A percentile compares a stretch with the other conserved stretches of the same genome.
These are phyloP conservation scores for Kluyveromyces siamensis DNA, from an alignment of 805 yeast species.

Conservation along the genomic window DNA sequence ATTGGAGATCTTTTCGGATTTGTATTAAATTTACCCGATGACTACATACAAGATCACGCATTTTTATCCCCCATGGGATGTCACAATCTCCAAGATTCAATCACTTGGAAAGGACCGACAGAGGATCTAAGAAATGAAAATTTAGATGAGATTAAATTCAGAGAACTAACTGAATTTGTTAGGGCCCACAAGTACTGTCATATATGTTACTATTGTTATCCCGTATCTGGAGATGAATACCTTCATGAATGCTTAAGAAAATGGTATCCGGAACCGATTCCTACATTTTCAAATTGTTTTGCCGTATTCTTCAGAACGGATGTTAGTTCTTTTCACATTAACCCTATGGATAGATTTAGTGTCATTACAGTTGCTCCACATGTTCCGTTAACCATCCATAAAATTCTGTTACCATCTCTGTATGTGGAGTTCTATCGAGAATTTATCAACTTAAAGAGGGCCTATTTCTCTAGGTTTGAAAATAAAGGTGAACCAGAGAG, in stretches of 20 bases:
- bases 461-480: not conserved
- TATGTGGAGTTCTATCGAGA: constrained; percentile 13
- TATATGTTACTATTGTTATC: constrained; percentile 3
- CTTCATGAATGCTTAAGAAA: constrained; percentile 1
- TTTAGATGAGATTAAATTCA: not conserved
- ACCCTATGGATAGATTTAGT: constrained; percentile 22
- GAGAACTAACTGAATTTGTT: constrained; percentile 4
- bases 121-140: constrained; percentile 3
- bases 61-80: not conserved
- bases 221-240: not conserved
- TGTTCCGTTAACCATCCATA: constrained; percentile 81
- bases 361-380: constrained; percentile 75
- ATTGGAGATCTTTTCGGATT: constrained; percentile 18
- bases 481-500: not conserved
- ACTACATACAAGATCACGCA: constrained; percentile 13
- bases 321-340: constrained; percentile 14
- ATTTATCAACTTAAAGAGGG: constrained; percentile 1
- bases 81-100: constrained; percentile 4
- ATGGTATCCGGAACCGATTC: constrained; percentile 3
- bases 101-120: constrained; percentile 9
- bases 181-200: constrained; percentile 1
- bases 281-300: constrained; percentile 9
- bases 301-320: constrained; percentile 9
- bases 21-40: constrained; percentile 19
- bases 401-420: constrained; percentile 25